These are phyloP conservation scores for Pyrus hybrid DNA, from an alignment of 331 rosid species.

Conservation along the genomic window DNA sequence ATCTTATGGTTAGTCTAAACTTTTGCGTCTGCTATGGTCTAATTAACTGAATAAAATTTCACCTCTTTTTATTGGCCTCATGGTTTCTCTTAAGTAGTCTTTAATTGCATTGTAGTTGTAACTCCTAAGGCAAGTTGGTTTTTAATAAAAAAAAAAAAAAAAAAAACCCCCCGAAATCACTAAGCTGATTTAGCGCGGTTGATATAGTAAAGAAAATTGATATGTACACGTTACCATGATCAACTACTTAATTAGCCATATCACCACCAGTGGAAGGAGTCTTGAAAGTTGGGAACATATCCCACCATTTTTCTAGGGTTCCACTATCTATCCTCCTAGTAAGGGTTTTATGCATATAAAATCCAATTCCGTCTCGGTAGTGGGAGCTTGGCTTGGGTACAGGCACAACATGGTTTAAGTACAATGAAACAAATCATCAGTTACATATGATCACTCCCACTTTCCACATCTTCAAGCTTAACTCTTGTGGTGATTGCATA, in stretches of 20 bases:
- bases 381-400: not conserved
- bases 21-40: no score
- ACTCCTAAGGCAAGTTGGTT: not conserved
- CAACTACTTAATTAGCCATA: not conserved
- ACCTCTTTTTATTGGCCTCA: no score
- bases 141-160: no score
- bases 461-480: no score
- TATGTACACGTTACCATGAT: not conserved
- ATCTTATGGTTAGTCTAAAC: no score
- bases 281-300: not conserved
- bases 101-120: not conserved
- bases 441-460: no score
- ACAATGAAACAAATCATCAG: no score
- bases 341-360: not conserved
- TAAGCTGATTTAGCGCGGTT: not conserved
- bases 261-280: not conserved
- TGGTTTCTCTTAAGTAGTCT: not conserved
- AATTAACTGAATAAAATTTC: no score
- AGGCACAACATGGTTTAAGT: not conserved
- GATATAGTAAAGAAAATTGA: not conserved
- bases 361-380: not conserved
- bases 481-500: no score
- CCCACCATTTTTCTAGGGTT: not conserved
- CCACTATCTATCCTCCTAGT: not conserved
- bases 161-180: not conserved